Evolutionary conservation across 371 early-diverging fungal species (phyloP).

Genomic region (Nematocida sp.): DNA sequence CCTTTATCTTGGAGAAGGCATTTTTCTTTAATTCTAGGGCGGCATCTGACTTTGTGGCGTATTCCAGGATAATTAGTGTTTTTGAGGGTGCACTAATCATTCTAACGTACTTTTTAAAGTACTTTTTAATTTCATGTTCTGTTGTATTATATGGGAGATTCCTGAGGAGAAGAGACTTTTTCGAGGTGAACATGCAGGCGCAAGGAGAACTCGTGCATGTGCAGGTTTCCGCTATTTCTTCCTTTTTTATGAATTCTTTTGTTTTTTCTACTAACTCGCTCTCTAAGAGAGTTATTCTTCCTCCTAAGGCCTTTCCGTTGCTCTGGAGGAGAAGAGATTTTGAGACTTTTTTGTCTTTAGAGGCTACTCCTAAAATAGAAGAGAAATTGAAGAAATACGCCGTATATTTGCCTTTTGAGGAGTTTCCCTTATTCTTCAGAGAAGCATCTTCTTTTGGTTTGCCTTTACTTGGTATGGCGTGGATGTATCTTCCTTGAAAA

Average conservation of each 20-base stretch:
- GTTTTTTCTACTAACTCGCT: slow-evolving; percentile 66
- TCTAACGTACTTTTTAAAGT: slow-evolving; percentile 30
- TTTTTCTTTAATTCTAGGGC: slow-evolving; percentile 55
- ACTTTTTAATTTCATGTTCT: slow-evolving; percentile 34
- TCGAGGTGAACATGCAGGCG: slow-evolving; percentile 41
- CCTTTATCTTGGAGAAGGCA: slow-evolving; percentile 59
- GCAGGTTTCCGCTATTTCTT: slow-evolving; percentile 48
- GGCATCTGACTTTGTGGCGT: slow-evolving; percentile 62
- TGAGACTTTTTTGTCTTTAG: slow-evolving; percentile 54
- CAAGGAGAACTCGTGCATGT: slow-evolving; percentile 24
- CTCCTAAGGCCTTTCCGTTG: slow-evolving; percentile 62
- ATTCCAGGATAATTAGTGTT: slow-evolving; percentile 62
- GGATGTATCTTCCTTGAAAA: slow-evolving; percentile 55
- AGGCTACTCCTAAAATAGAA: slow-evolving; percentile 60
- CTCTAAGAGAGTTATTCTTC: slow-evolving; percentile 62
- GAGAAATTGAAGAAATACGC: slow-evolving; percentile 66
- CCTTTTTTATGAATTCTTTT: slow-evolving; percentile 60
- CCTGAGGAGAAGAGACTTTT: slow-evolving; percentile 35
- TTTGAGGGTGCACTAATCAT: slow-evolving; percentile 60
- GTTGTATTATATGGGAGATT: slow-evolving; percentile 33
- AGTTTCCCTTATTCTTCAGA: slow-evolving; percentile 25
- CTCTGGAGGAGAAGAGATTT: slow-evolving; percentile 60
- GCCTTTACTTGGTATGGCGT: slow-evolving; percentile 52
- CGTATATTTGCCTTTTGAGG: slow-evolving; percentile 58
- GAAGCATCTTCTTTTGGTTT: slow-evolving; percentile 7